Conservation (phyloP, 306 rosid genomes). For the Casuarina cunninghamiana region DNA sequence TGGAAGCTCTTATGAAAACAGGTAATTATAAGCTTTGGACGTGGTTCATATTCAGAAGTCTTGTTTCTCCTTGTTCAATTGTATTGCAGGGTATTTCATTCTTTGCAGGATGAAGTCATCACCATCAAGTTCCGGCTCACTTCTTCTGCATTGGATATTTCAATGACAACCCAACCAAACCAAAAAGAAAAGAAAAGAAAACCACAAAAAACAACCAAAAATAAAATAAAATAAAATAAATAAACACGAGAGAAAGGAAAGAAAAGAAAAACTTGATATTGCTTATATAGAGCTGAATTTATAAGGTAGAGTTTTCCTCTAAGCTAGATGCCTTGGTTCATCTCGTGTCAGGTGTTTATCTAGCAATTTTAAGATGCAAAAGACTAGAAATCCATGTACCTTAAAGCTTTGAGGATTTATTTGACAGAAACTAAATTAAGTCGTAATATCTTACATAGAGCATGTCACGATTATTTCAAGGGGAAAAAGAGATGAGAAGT, state of each 20-base stretch:
- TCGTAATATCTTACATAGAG: neutral
- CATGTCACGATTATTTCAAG: neutral
- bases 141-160: too few species aligned
- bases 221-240: too few species aligned
- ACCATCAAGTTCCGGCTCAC: neutral
- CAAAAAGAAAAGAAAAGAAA: too few species aligned
- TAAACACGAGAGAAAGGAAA: too few species aligned
- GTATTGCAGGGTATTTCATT: neutral
- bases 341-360: neutral
- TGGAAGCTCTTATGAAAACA: constrained; percentile 73
- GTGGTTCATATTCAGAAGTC: neutral
- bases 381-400: neutral
- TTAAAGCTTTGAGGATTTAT: neutral
- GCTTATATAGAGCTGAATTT: too few species aligned
- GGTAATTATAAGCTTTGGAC: constrained; percentile 41
- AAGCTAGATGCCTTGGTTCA: neutral
- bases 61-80: neutral
- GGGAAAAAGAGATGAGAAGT: neutral
- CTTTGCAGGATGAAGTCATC: neutral
- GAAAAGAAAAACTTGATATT: too few species aligned
- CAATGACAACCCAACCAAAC: neutral
- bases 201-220: too few species aligned
- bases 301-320: neutral
- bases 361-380: neutral
- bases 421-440: neutral